These are phyloP conservation scores for Aspergillus phoenicis DNA, from an alignment of 2,329 filamentous ascomycete species.

Conservation along the genomic window DNA sequence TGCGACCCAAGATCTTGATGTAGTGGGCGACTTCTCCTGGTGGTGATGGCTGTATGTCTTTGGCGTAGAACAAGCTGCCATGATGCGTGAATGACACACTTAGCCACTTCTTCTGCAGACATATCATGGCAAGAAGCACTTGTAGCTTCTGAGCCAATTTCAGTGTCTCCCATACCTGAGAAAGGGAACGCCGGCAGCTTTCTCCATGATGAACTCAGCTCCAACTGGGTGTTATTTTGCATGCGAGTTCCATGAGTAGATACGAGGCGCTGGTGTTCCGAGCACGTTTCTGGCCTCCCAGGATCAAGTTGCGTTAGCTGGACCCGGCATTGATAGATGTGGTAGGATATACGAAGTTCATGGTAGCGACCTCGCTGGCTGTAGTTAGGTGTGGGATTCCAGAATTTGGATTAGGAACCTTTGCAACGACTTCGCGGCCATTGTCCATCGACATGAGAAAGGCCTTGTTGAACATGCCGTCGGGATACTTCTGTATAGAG, in stretches of 20 bases:
- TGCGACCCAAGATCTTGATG: not conserved
- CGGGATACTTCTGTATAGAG: slow-evolving; percentile 27
- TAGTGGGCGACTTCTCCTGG: slow-evolving; percentile 19
- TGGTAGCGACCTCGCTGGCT: slow-evolving; percentile 44
- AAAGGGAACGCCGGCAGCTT: slow-evolving; percentile 26
- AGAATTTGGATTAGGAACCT: slow-evolving; percentile 39
- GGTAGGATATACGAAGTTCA: slow-evolving; percentile 21
- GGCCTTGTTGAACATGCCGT: slow-evolving; percentile 36
- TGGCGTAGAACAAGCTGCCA: slow-evolving; percentile 30
- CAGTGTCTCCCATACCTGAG: slow-evolving; percentile 29
- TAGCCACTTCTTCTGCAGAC: slow-evolving; percentile 30
- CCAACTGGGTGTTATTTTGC: slow-evolving; percentile 24
- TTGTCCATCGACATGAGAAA: slow-evolving; percentile 36
- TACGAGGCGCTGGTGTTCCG: slow-evolving; percentile 24
- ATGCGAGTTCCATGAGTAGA: slow-evolving; percentile 26
- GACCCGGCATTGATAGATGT: slow-evolving; percentile 1
- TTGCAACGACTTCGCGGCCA: slow-evolving; percentile 35
- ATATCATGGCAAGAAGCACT: slow-evolving; percentile 31
- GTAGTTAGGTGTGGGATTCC: slow-evolving; percentile 32
- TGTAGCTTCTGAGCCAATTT: slow-evolving; percentile 27
- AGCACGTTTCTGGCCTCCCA: slow-evolving; percentile 28
- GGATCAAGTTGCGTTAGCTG: slow-evolving; percentile 17
- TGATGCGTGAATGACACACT: slow-evolving; percentile 34
- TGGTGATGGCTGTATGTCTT: slow-evolving; percentile 25
- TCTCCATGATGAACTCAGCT: slow-evolving; percentile 30